Evolutionary conservation across 2,329 filamentous ascomycete species (phyloP).

Genomic region (Aspergillus tanneri): DNA sequence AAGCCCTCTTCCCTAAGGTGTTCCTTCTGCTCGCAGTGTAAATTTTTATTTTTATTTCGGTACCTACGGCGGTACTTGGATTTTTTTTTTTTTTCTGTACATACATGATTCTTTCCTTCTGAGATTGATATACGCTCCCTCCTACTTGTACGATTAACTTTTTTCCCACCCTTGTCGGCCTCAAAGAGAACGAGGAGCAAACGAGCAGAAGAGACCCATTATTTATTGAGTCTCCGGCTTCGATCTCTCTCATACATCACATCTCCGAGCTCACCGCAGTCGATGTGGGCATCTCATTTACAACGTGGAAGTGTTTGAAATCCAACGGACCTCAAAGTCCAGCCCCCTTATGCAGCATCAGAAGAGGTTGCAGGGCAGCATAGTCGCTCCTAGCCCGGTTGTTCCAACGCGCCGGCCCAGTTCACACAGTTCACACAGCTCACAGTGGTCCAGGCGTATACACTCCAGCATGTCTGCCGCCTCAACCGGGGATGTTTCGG

Average conservation of each 20-base stretch:
- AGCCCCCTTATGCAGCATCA: constrained; percentile 31
- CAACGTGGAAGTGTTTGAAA: constrained; percentile 18
- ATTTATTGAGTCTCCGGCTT: neutral
- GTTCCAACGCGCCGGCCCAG: constrained; percentile 36
- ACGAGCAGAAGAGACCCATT: too few species aligned
- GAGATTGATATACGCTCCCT: neutral
- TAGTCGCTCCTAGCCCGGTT: constrained; percentile 35
- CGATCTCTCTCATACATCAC: neutral
- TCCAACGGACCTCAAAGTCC: constrained; percentile 20
- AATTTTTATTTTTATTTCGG: constrained; percentile 8
- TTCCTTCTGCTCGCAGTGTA: neutral
- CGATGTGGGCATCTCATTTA: constrained; percentile 13
- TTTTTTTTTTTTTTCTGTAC: constrained; percentile 13
- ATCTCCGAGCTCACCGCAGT: constrained; percentile 1
- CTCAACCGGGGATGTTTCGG: constrained; percentile 15
- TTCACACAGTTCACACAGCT: too few species aligned
- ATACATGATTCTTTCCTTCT: constrained; percentile 9
- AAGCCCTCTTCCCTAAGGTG: too few species aligned
- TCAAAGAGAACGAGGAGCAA: neutral
- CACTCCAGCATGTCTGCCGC: constrained; percentile 27
- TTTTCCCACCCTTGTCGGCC: neutral
- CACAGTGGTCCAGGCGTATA: constrained; percentile 24
- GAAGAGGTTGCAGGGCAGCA: constrained; percentile 26
- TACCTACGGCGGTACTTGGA: neutral
- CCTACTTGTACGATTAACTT: neutral